Evolutionary conservation across 2,329 filamentous ascomycete species (phyloP), one percentile per base, ranked within the genome.

Genomic region (Talaromyces sp.): DNA sequence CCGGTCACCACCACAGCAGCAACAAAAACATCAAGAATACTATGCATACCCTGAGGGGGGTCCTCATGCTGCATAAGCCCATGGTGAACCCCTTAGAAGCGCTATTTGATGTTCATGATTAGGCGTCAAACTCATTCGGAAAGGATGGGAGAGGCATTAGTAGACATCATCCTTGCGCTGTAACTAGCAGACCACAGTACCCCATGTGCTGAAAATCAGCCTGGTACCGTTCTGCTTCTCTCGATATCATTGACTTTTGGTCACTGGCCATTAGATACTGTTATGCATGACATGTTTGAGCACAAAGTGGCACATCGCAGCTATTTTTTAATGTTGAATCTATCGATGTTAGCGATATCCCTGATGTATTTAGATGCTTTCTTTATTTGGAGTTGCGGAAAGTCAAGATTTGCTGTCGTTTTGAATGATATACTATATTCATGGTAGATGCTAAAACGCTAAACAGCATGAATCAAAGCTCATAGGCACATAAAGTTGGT

Each of bases 51-150:
- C 53, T 6, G 58, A 39, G 9, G 37, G 36, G 9, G 37, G 36
- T 11, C 48, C 58, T 13, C 58, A 60, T 54, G 58, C 53, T 17
- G 25, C 43, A 35, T 60, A 53, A 36, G n/a, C 10, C 8, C 21
- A 37, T 25, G 3, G 5, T 35, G 37, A 21, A 33, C 6, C 11
- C 19, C 17, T 50, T 17, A 48, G 45, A 11, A 15, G 11, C 25
- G 3, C 21, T n/a, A 21, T 3, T 9, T 22, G 15, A 15, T 8
- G 13, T 28, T n/a, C 25, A 3, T 33, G 3, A 17, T 17, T 13
- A 2, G 33, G 19, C 48, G n/a, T 19, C 21, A 8, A 37, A 43
- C n/a, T 11, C 21, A 5, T 35, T 41, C 5, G 5, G 10, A 6
- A 50, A 50, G 17, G 25, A 37, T 43, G n/a, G 10, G 10, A 9